phyloP scores from a whole-genome alignment of 1,139 yeast species.

The Chernovozyma aurita region DNA sequence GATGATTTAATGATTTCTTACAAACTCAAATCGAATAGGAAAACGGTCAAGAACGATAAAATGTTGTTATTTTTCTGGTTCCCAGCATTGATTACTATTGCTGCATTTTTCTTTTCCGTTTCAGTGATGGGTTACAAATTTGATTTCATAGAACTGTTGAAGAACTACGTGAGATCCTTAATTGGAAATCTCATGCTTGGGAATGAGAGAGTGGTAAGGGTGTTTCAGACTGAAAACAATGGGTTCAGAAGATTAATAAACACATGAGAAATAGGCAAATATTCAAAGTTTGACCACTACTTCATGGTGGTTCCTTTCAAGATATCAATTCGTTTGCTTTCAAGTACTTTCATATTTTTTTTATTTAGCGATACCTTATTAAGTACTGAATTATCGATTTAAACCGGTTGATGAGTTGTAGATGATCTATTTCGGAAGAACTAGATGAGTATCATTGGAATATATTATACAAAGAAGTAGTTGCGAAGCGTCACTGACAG shows the following conservation, averaged over 20 bases:
- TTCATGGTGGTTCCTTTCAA: too few species aligned
- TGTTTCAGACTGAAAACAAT: slow-evolving; percentile 28
- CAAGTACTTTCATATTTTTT: too few species aligned
- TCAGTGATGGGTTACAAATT: slow-evolving; percentile 48
- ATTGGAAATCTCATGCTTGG: slow-evolving; percentile 66
- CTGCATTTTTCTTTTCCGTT: slow-evolving; percentile 48
- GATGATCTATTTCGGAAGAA: too few species aligned
- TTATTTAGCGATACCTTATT: too few species aligned
- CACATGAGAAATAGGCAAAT: too few species aligned
- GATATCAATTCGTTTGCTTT: too few species aligned
- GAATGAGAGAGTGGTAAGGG: slow-evolving; percentile 60
- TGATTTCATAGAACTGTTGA: slow-evolving; percentile 35
- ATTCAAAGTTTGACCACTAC: too few species aligned
- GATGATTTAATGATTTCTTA: slow-evolving; percentile 52
- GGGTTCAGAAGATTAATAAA: slow-evolving; percentile 2
- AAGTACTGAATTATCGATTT: too few species aligned
- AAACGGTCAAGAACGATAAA: slow-evolving; percentile 73
- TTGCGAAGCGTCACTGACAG: too few species aligned
- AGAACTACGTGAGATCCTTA: slow-evolving; percentile 47
- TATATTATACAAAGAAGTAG: too few species aligned
- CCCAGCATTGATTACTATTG: slow-evolving; percentile 54
- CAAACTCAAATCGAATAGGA: slow-evolving; percentile 50
- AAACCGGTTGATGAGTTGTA: too few species aligned
- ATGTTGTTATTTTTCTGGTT: slow-evolving; percentile 89
- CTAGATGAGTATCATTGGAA: too few species aligned